Base-by-base conservation (phyloP, 306 rosid genomes). In the Gillenia trifoliata region DNA sequence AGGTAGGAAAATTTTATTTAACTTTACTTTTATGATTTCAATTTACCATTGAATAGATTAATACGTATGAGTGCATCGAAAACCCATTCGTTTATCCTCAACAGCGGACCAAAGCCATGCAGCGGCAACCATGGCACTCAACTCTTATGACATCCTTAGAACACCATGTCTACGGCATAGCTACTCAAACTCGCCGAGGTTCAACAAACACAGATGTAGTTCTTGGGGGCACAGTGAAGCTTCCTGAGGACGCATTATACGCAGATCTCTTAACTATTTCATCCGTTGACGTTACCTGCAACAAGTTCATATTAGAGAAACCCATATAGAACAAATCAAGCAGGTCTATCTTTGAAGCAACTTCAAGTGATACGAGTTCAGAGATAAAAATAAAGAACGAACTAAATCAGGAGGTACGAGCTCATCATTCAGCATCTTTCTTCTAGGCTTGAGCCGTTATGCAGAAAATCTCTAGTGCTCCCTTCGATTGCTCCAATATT, bases 151-250 rank as follows among this genome's bases (percentile, higher is more conserved):
- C 28, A 61, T 70, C 66, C 17, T 45, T 13, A 0, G 75, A 34
- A 64, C 3, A 15, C 15, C 40, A 61, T 11, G 4, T 65, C 28
- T 50, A 61, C 34, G 22, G 54, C 63, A 13, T 31, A 43, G 71
- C 75, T 40, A 40, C 74, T 87, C 78, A 78, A 20, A 36, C 65
- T 11, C 66, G 70, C 76, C 97, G 86, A 76, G 89, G 85, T 83
- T 92, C 90, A 3, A 92, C 92, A 66, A 91, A 92, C 66, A 94
- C 95, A 29, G 89, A 83, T 23, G 99, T 89, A 13, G 97, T 88
- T 79, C 92, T 83, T 60, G 77, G 68, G 17, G 93, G 93, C 73
- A 92, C 86, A 30, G 63, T 76, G 70, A 92, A 94, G 79, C 93
- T 68, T 40, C 95, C 96, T 1, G 92, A 82, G 52, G 85, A 83